A percentile compares a stretch with the other conserved stretches of the same genome.
Evolutionary conservation across 176 grass and related monocot species (phyloP).

Genomic region (Oryza nivara): DNA sequence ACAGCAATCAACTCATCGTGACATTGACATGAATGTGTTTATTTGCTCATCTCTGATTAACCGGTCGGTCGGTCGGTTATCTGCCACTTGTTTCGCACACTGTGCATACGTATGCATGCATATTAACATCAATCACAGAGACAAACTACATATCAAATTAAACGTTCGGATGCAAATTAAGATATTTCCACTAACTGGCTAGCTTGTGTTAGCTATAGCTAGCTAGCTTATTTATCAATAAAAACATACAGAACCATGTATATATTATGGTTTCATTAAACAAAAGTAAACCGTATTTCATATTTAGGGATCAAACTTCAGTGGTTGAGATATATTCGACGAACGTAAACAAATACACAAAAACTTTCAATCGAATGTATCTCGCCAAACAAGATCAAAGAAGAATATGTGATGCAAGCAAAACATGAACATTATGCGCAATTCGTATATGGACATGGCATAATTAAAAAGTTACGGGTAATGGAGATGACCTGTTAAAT

Average conservation of each 20-base stretch:
- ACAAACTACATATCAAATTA: background rate
- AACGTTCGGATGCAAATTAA: background rate
- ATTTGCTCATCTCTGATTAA: background rate
- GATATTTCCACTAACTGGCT: background rate
- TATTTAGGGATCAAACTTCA: background rate
- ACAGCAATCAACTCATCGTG: background rate
- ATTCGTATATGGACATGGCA: background rate
- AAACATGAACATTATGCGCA: background rate
- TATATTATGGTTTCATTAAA: too few relatives aligned
- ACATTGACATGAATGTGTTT: background rate
- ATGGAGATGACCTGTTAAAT: background rate
- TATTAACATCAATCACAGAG: background rate
- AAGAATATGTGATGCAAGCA: background rate
- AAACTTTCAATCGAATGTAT: background rate
- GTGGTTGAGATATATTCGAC: background rate
- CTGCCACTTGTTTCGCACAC: conserved; percentile 5
- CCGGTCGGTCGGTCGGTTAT: background rate
- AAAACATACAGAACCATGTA: background rate
- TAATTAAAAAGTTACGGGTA: too few relatives aligned
- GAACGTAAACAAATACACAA: background rate
- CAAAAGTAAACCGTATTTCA: background rate
- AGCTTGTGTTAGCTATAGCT: background rate
- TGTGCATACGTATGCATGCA: background rate
- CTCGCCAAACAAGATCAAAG: background rate
- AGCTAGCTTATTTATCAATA: background rate